Percentiles rank a stretch among this genome's conserved stretches.
phyloP scores from a whole-genome alignment of 139 green algal genomes.

The Chlorella sp. region DNA sequence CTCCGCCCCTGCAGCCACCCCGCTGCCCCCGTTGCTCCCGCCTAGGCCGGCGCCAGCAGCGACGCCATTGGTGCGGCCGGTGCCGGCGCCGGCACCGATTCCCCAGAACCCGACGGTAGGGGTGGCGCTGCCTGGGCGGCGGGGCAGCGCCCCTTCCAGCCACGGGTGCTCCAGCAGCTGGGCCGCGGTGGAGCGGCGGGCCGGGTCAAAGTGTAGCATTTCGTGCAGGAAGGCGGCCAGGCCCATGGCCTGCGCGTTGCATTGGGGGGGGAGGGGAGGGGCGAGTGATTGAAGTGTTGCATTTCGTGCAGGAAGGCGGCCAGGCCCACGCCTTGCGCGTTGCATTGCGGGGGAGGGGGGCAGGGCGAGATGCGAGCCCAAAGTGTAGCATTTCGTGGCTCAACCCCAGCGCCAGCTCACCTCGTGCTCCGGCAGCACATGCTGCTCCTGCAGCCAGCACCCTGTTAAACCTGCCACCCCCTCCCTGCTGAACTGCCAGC shows the following conservation, averaged over 20 bases:
- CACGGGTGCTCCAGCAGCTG: conserved; percentile 15
- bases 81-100: background rate
- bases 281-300: background rate
- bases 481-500: background rate
- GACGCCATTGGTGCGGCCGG: background rate
- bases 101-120: background rate
- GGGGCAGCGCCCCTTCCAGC: background rate
- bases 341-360: background rate
- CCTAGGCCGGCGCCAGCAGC: background rate
- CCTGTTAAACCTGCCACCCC: background rate
- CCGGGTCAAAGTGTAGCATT: conserved; percentile 2
- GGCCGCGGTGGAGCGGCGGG: background rate
- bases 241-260: background rate
- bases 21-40: background rate
- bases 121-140: background rate
- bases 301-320: background rate
- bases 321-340: background rate
- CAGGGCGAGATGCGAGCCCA: no score
- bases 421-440: no score
- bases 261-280: no score
- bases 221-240: conserved; percentile 6
- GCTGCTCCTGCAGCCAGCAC: no score
- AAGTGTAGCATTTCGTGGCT: background rate
- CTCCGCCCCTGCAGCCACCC: background rate
- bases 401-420: no score